phyloP scores from a whole-genome alignment of 2,329 filamentous ascomycete species.

The Akanthomyces lecanii region DNA sequence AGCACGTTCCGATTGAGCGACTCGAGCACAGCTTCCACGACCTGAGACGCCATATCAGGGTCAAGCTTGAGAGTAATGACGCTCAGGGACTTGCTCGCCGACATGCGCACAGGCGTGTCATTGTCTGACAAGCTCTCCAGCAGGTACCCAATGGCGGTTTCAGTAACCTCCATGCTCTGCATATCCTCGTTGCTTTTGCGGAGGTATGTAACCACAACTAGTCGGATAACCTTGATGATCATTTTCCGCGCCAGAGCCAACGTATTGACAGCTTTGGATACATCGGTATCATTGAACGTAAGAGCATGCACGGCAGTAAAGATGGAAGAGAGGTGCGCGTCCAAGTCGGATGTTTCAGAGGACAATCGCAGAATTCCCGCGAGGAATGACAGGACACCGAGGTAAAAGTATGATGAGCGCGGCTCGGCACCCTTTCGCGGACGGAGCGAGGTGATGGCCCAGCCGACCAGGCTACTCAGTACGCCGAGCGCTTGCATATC shows the following conservation, averaged over 20 bases:
- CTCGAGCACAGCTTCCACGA: conserved; percentile 81
- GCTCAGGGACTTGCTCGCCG: conserved; percentile 89
- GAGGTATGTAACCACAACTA: conserved; percentile 64
- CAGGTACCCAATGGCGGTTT: conserved; percentile 77
- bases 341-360: conserved; percentile 70
- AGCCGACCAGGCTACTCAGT: conserved; percentile 62
- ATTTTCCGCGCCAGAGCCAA: conserved; percentile 79
- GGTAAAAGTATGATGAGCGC: conserved; percentile 65
- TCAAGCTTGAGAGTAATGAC: conserved; percentile 78
- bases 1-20: conserved; percentile 57
- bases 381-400: conserved; percentile 76
- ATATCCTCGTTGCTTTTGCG: conserved; percentile 43
- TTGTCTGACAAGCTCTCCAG: conserved; percentile 76
- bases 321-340: conserved; percentile 59
- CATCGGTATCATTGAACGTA: conserved; percentile 44
- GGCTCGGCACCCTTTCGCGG: conserved; percentile 34
- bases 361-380: conserved; percentile 67
- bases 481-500: conserved; percentile 83
- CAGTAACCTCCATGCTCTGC: conserved; percentile 55
- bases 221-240: conserved; percentile 78
- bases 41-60: conserved; percentile 74
- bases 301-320: conserved; percentile 62
- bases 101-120: conserved; percentile 84
- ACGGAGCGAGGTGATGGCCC: conserved; percentile 62
- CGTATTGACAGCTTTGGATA: conserved; percentile 54